Percentiles rank a stretch among this genome's conserved stretches.
phyloP scores from a whole-genome alignment of 2,329 filamentous ascomycete genomes.

The Saccharata proteae region DNA sequence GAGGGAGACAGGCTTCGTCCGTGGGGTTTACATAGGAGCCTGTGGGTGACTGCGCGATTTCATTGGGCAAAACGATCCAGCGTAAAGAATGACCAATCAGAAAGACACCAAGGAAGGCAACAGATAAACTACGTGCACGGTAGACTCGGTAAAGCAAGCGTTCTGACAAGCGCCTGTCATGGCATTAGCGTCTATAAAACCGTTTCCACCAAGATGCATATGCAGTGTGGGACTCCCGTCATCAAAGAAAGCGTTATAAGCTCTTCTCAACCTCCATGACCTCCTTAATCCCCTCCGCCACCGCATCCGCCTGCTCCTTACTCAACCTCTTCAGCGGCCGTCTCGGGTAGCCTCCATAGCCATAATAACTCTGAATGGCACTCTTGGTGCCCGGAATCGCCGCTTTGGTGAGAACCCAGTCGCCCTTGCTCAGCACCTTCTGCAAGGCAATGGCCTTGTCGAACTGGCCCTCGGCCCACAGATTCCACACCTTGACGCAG shows the following conservation, averaged over 20 bases:
- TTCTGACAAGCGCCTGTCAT: too few species aligned
- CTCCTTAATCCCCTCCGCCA: slow-evolving; percentile 37
- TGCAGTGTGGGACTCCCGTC: too few species aligned
- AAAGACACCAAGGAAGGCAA: too few species aligned
- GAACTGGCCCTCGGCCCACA: slow-evolving; percentile 59
- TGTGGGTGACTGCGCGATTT: too few species aligned
- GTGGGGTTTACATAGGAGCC: too few species aligned
- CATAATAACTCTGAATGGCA: slow-evolving; percentile 67
- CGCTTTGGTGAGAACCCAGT: slow-evolving; percentile 74
- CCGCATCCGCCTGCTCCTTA: slow-evolving; percentile 37
- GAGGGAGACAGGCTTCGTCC: too few species aligned
- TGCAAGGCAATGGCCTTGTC: slow-evolving; percentile 67
- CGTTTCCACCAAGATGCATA: too few species aligned
- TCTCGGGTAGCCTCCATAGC: slow-evolving; percentile 68
- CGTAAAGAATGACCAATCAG: too few species aligned
- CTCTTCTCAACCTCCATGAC: slow-evolving; percentile 52
- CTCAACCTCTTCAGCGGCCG: slow-evolving; percentile 57
- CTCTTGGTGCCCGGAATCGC: slow-evolving; percentile 80
- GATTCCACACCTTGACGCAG: slow-evolving; percentile 66
- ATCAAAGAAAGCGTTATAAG: slow-evolving; percentile 16
- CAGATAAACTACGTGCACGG: too few species aligned
- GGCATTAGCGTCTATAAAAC: background rate
- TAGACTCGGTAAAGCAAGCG: too few species aligned
- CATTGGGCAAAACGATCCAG: too few species aligned
- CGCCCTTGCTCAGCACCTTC: slow-evolving; percentile 62